Base-by-base conservation (phyloP, 805 yeast genomes). In the Yarrowia hollandica region DNA sequence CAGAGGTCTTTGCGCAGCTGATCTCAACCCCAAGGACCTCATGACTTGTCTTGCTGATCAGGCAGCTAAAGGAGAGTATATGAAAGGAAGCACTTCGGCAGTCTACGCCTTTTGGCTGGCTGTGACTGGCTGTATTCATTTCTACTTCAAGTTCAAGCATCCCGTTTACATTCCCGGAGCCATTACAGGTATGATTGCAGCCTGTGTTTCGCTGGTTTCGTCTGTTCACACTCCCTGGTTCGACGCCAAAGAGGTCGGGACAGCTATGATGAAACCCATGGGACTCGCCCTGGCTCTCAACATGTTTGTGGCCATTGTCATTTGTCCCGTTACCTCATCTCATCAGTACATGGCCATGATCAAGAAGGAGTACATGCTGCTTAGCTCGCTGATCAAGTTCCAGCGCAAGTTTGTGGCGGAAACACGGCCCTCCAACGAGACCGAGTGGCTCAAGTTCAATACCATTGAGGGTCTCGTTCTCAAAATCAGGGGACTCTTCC, bases 281-380 rank as follows among this genome's bases (percentile, higher is more conserved):
- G 66, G 67, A 8, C 37, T 71, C 37, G 65, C 66, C 2, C 59
- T 67, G 14, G 66, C 68, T 0, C 52, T 67, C 8, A 58, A 64
- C 16, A 52, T 68, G 30, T 60, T 63, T 7, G 63, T 63, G 1
- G 61, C 69, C 5, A 9, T 62, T 14, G 15, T 71, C 7, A 60
- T 70, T 2, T 64, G 65, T 34, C 74, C 74, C 5, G 58, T 60
- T 9, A 64, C 72, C 1, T 66, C 73, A 1, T 66, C 62, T 37
- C 60, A 50, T 28, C 64, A 64, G 31, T 63, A 66, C 42, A 59
- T 68, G 38, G 54, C 35, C 14, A 46, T 54, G 8, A 61, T 61
- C 10, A 34, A 30, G 21, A 57, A 60, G n/a, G 46, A 64, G 16
- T 38, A 69, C 16, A 16, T 22, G 4, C 65, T 64, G 0, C 54